Conservation (phyloP, 495 filamentous ascomycete species). For the Bacidia rubella region DNA sequence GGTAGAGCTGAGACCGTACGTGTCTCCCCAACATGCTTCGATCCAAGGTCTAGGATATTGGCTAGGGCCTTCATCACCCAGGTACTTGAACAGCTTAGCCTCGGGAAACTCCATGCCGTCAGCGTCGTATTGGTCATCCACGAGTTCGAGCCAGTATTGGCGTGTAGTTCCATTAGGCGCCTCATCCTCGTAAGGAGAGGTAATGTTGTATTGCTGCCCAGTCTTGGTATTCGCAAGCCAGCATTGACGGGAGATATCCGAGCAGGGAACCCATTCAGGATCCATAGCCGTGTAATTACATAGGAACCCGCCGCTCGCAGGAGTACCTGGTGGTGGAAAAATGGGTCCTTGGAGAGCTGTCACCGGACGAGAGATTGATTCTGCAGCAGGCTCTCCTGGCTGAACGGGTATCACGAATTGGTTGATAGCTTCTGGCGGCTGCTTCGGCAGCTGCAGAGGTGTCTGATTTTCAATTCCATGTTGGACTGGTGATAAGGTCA, state of each 20-base stretch:
- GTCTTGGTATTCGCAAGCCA: background rate
- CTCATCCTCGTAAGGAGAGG: slow-evolving; percentile 6
- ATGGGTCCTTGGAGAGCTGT: background rate
- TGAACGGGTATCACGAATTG: background rate
- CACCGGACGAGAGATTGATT: background rate
- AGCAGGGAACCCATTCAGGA: background rate
- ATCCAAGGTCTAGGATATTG: slow-evolving; percentile 16
- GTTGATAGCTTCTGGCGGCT: background rate
- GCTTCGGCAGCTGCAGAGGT: background rate
- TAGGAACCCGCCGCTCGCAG: background rate
- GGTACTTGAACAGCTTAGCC: slow-evolving; percentile 12
- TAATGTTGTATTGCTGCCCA: slow-evolving; percentile 2
- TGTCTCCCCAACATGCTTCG: slow-evolving; percentile 17
- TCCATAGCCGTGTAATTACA: slow-evolving; percentile 12
- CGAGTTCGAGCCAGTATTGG: slow-evolving; percentile 7
- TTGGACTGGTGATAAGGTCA: background rate
- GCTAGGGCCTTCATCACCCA: background rate
- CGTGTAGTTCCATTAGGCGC: slow-evolving; percentile 1
- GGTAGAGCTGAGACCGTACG: background rate
- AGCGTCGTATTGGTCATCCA: slow-evolving; percentile 4
- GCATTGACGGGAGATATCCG: background rate
- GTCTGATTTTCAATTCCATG: background rate
- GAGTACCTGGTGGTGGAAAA: background rate
- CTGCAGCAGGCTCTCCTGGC: background rate
- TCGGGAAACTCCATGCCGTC: slow-evolving; percentile 8